phyloP scores from a whole-genome alignment of 495 filamentous ascomycete genomes.

The Penicillium arizonense region DNA sequence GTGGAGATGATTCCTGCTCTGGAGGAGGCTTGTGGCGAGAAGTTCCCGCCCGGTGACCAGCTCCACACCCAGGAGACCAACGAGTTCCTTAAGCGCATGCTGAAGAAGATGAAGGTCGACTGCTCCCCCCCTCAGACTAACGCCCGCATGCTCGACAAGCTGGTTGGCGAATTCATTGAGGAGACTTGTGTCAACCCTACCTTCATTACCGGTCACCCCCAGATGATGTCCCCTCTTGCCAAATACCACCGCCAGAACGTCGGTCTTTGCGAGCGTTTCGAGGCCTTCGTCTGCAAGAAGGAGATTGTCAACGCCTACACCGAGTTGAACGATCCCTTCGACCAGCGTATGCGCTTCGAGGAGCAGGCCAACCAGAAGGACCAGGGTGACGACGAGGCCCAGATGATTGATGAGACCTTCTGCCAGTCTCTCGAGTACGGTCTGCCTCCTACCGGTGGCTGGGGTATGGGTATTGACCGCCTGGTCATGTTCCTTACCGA shows the following conservation, averaged over 20 bases:
- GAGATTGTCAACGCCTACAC: slow-evolving; percentile 97
- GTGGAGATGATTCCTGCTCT: slow-evolving; percentile 96
- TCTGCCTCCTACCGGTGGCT: slow-evolving; percentile 91
- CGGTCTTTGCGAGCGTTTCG: slow-evolving; percentile 94
- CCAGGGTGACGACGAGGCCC: slow-evolving; percentile 95
- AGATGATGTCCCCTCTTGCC: slow-evolving; percentile 97
- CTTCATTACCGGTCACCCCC: slow-evolving; percentile 90
- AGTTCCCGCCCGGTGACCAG: slow-evolving; percentile 85
- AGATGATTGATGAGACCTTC: slow-evolving; percentile 93
- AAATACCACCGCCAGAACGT: slow-evolving; percentile 82
- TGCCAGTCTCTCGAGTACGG: slow-evolving; percentile 81
- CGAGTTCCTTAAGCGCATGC: slow-evolving; percentile 77
- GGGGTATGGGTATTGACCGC: slow-evolving; percentile 96
- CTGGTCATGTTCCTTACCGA: slow-evolving; percentile 97
- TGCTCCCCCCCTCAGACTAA: slow-evolving; percentile 90
- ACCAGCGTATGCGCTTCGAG: slow-evolving; percentile 90
- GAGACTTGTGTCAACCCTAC: slow-evolving; percentile 91
- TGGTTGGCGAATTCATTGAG: slow-evolving; percentile 95
- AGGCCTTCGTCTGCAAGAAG: slow-evolving; percentile 86
- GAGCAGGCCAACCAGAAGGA: slow-evolving; percentile 96
- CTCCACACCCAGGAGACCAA: slow-evolving; percentile 86
- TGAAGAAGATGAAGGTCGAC: slow-evolving; percentile 87
- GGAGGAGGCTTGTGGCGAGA: slow-evolving; percentile 85
- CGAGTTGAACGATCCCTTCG: slow-evolving; percentile 95
- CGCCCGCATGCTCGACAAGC: slow-evolving; percentile 95